These are phyloP conservation scores for Corchorus capsularis DNA, from an alignment of 345 rosid genomes.

Conservation along the genomic window DNA sequence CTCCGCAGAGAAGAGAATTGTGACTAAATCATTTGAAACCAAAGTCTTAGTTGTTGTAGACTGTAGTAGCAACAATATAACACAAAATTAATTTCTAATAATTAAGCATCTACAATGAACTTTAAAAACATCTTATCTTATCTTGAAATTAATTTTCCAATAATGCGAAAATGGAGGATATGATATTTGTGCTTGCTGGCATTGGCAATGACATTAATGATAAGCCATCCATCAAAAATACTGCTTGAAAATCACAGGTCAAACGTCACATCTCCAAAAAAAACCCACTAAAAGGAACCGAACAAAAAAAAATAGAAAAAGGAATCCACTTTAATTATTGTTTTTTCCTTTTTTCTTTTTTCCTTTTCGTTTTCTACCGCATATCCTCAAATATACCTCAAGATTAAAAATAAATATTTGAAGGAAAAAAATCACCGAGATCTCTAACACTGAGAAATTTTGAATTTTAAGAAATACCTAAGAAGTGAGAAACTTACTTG, in stretches of 20 bases:
- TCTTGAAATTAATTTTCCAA: neutral
- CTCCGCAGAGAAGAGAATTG: neutral
- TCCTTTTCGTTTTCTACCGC: neutral
- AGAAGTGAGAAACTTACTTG: conserved; percentile 39
- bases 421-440: neutral
- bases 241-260: conserved; percentile 21
- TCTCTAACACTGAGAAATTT: neutral
- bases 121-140: neutral
- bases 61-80: no score
- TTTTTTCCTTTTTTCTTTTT: neutral
- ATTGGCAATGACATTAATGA: conserved; percentile 33
- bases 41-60: no score
- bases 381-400: neutral
- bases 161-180: neutral
- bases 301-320: neutral
- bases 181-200: conserved; percentile 15
- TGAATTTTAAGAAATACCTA: neutral
- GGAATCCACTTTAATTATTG: neutral
- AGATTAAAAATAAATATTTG: neutral
- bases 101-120: neutral
- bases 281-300: neutral
- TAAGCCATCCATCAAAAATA: conserved; percentile 29
- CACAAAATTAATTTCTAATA: neutral
- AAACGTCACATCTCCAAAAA: conserved; percentile 37
- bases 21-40: neutral